phyloP scores from a whole-genome alignment of 73 alveolate genomes.

The Tetrahymena elliotti region DNA sequence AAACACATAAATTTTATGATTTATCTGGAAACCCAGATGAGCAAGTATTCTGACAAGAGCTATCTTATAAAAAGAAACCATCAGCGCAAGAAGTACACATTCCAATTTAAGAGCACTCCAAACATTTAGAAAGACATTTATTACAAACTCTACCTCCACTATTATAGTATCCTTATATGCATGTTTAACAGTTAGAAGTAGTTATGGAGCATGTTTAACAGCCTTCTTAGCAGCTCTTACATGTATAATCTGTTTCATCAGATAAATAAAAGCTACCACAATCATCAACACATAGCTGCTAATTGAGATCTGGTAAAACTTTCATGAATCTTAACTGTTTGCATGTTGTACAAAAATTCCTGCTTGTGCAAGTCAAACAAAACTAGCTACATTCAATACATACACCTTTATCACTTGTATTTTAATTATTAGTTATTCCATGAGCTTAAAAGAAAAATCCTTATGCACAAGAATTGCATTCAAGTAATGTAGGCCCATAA shows the following conservation, averaged over 20 bases:
- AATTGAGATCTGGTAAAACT: not conserved
- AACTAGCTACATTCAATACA: not conserved
- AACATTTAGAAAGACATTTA: not conserved
- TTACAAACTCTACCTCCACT: not conserved
- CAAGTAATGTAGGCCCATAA: not conserved
- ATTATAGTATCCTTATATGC: not conserved
- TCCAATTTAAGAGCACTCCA: not conserved
- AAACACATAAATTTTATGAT: not conserved
- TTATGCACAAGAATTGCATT: not conserved
- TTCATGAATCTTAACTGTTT: not conserved
- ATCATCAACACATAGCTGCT: not conserved
- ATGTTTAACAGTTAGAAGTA: not conserved
- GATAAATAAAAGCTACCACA: not conserved
- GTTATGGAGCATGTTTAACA: not conserved
- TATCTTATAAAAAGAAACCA: not conserved
- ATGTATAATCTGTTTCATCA: not conserved
- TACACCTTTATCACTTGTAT: not conserved
- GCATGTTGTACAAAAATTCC: not conserved
- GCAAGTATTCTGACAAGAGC: not conserved
- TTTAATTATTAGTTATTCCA: not conserved
- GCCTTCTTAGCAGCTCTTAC: not conserved
- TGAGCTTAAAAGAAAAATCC: not conserved
- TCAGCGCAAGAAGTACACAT: not conserved
- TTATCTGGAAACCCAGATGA: not conserved
- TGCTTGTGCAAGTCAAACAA: not conserved